Evolutionary conservation across 192 early-diverging fungal genomes (phyloP).

Genomic region (Phycomyces blakesleeanus): DNA sequence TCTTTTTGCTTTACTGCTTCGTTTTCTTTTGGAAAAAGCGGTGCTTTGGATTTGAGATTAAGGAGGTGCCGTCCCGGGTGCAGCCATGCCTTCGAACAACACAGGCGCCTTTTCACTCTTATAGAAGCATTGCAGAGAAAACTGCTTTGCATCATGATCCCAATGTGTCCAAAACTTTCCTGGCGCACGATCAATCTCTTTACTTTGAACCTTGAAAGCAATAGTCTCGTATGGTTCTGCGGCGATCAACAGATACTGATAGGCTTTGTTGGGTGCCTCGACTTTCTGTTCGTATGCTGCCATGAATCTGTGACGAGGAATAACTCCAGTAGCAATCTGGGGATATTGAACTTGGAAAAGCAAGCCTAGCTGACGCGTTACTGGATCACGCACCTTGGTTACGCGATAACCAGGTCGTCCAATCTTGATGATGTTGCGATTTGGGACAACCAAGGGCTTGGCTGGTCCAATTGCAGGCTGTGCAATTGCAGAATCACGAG

Average conservation of each 20-base stretch:
- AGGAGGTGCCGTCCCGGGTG: conserved; percentile 9
- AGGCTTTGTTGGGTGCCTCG: conserved; percentile 80
- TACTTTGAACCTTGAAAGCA: conserved; percentile 90
- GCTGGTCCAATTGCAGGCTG: conserved; percentile 43
- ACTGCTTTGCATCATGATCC: conserved; percentile 87
- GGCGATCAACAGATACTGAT: conserved; percentile 93
- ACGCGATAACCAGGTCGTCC: conserved; percentile 94
- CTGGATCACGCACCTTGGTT: conserved; percentile 87
- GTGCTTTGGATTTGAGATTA: no score
- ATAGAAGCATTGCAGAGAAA: conserved; percentile 91
- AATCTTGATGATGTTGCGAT: conserved; percentile 86
- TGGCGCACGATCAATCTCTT: conserved; percentile 83
- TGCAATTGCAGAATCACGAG: conserved; percentile 52
- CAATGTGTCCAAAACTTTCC: conserved; percentile 92
- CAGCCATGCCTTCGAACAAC: conserved; percentile 27
- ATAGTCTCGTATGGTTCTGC: conserved; percentile 96
- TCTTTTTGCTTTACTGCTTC: not conserved
- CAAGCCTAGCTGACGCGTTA: conserved; percentile 82
- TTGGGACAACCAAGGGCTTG: conserved; percentile 43
- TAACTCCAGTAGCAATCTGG: conserved; percentile 78
- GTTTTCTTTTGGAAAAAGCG: no score
- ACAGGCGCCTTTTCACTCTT: conserved; percentile 50
- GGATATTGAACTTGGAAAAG: conserved; percentile 95
- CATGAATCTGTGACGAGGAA: conserved; percentile 94
- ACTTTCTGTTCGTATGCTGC: conserved; percentile 91